phyloP scores from a whole-genome alignment of 352 stramenopile species.

The Phytophthora crassamura region DNA sequence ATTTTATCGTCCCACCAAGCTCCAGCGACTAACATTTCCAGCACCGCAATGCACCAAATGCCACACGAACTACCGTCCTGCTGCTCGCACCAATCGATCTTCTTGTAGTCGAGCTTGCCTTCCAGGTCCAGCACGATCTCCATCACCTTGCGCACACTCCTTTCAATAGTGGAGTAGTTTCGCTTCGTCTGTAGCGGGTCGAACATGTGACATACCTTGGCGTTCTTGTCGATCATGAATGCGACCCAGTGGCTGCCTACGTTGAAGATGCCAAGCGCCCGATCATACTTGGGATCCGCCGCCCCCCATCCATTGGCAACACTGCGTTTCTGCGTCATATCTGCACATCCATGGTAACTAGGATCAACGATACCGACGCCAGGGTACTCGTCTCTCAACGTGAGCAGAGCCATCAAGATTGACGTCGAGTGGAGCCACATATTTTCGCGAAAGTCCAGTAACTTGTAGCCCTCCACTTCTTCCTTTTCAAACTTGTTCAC shows the following conservation, averaged over 20 bases:
- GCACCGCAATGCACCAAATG: background rate
- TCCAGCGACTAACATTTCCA: background rate
- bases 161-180: background rate
- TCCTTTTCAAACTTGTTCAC: background rate
- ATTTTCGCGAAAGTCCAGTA: conserved; percentile 9
- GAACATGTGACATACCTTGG: background rate
- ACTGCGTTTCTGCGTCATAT: background rate
- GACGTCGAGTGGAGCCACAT: background rate
- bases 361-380: background rate
- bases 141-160: too few species aligned
- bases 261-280: background rate
- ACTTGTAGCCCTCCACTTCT: background rate
- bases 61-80: too few species aligned
- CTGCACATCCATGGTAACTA: background rate
- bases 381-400: background rate
- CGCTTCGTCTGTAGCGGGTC: background rate
- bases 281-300: background rate
- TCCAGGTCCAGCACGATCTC: too few species aligned
- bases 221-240: background rate
- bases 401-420: background rate
- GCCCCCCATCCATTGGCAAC: background rate
- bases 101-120: too few species aligned
- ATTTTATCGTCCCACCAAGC: conserved; percentile 1
- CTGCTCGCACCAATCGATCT: too few species aligned
- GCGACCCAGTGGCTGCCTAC: background rate